These are phyloP conservation scores for Gaertneriomyces semiglobifer DNA, from an alignment of 192 early-diverging fungal genomes.

Conservation along the genomic window DNA sequence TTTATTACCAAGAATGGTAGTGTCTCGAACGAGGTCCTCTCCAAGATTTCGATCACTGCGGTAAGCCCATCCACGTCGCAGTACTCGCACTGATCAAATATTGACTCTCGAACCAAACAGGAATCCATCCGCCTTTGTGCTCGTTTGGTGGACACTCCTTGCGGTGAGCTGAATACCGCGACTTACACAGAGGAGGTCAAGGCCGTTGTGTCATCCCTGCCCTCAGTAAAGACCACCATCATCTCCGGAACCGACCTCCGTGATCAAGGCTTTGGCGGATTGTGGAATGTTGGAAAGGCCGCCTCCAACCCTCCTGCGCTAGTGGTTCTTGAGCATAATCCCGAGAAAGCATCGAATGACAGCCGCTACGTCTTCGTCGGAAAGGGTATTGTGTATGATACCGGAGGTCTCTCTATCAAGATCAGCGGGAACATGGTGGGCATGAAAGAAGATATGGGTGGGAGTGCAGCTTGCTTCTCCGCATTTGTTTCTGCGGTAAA, in stretches of 20 bases:
- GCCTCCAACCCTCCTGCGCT: conserved; percentile 43
- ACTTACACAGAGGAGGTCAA: conserved; percentile 41
- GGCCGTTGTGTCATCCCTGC: conserved; percentile 22
- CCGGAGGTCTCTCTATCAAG: conserved; percentile 43
- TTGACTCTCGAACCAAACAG: not conserved
- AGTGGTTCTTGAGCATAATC: conserved; percentile 40
- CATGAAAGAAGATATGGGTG: conserved; percentile 59
- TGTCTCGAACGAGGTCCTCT: not conserved
- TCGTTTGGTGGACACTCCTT: conserved; percentile 47
- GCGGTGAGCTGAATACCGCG: conserved; percentile 43
- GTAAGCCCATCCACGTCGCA: not conserved
- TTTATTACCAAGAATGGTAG: conserved; percentile 5
- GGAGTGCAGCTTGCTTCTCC: conserved; percentile 44
- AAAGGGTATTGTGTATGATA: conserved; percentile 60
- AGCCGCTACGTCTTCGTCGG: conserved; percentile 41
- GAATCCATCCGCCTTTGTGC: conserved; percentile 34
- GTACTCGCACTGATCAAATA: not conserved
- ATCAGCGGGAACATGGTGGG: conserved; percentile 20
- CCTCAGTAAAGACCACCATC: conserved; percentile 36
- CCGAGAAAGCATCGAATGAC: conserved; percentile 31
- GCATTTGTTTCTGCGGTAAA: conserved; percentile 45
- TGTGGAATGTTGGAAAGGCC: conserved; percentile 52
- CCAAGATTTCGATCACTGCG: conserved; percentile 21
- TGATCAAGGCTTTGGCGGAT: conserved; percentile 42
- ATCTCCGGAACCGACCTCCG: conserved; percentile 49